phyloP scores from a whole-genome alignment of 257 asterid genomes.

The Nemophila menziesii region DNA sequence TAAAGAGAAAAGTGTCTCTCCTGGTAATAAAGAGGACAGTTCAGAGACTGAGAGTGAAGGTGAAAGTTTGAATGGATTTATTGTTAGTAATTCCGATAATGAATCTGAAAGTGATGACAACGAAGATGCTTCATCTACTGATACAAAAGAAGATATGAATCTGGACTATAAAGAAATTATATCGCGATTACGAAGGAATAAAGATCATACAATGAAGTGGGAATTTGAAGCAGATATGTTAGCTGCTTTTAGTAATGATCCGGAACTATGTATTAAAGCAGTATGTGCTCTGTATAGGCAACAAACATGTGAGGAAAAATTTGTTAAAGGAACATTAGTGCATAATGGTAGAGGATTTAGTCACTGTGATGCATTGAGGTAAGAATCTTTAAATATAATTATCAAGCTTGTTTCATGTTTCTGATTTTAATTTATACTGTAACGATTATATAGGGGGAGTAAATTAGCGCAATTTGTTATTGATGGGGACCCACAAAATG shows the following conservation, averaged over 20 bases:
- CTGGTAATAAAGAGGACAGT: constrained; percentile 7
- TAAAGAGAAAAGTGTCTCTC: constrained; percentile 7
- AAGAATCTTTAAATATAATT: not conserved
- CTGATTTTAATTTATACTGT: constrained; percentile 1
- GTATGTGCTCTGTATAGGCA: constrained; percentile 58
- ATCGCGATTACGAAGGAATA: constrained; percentile 35
- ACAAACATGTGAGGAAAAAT: constrained; percentile 43
- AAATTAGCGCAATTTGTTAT: constrained; percentile 50
- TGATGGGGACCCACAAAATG: constrained; percentile 33
- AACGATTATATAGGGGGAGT: constrained; percentile 39
- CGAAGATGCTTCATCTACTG: constrained; percentile 9
- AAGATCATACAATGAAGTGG: constrained; percentile 37
- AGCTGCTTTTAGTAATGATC: constrained; percentile 43
- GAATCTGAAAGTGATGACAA: constrained; percentile 11
- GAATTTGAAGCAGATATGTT: constrained; percentile 55
- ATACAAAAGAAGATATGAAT: constrained; percentile 22
- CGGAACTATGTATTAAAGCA: constrained; percentile 62
- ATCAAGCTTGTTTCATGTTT: not conserved
- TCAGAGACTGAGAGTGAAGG: constrained; percentile 26
- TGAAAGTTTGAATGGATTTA: constrained; percentile 44
- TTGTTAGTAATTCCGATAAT: constrained; percentile 25
- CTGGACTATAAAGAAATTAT: constrained; percentile 33
- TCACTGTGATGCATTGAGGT: constrained; percentile 45
- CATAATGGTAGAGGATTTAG: constrained; percentile 45
- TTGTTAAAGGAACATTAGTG: constrained; percentile 26